A percentile compares a stretch with the other conserved stretches of the same genome.
phyloP scores from a whole-genome alignment of 805 yeast species.

The Lipomyces lipofer region DNA sequence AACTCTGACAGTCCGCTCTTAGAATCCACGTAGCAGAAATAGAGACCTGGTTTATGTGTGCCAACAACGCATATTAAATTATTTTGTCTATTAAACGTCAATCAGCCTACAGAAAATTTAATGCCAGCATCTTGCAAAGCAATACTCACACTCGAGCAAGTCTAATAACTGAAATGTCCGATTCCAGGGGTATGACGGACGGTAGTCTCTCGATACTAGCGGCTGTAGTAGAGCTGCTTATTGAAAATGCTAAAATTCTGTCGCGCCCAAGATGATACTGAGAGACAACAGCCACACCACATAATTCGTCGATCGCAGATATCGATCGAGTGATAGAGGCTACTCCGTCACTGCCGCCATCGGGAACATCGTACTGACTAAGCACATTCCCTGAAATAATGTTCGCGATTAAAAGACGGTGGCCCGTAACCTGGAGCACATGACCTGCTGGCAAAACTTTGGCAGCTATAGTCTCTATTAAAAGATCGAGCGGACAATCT shows the following conservation, averaged over 20 bases:
- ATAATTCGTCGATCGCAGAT: constrained; percentile 14
- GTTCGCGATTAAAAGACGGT: constrained; percentile 7
- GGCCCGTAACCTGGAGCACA: constrained; percentile 15
- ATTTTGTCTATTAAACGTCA: not conserved
- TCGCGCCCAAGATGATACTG: not conserved
- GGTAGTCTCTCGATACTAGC: not conserved
- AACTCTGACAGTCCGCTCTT: not conserved
- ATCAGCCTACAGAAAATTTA: no score
- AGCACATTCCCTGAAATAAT: no score
- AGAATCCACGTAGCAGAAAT: not conserved
- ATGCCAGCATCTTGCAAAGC: no score
- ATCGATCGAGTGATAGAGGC: no score
- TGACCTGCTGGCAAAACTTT: constrained; percentile 4
- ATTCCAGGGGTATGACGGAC: not conserved
- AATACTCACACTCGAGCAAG: not conserved
- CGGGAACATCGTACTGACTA: no score
- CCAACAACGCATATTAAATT: constrained; percentile 14
- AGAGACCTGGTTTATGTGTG: constrained; percentile 14
- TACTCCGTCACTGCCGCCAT: no score
- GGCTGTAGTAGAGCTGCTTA: not conserved
- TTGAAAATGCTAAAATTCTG: not conserved
- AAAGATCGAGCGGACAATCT: constrained; percentile 2
- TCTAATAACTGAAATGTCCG: constrained; percentile 2
- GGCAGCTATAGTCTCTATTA: constrained; percentile 9
- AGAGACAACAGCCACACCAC: constrained; percentile 3